Evolutionary conservation across 2,329 filamentous ascomycete genomes (phyloP), one percentile per base, ranked within the genome.

Genomic region (Colletotrichum sp.): DNA sequence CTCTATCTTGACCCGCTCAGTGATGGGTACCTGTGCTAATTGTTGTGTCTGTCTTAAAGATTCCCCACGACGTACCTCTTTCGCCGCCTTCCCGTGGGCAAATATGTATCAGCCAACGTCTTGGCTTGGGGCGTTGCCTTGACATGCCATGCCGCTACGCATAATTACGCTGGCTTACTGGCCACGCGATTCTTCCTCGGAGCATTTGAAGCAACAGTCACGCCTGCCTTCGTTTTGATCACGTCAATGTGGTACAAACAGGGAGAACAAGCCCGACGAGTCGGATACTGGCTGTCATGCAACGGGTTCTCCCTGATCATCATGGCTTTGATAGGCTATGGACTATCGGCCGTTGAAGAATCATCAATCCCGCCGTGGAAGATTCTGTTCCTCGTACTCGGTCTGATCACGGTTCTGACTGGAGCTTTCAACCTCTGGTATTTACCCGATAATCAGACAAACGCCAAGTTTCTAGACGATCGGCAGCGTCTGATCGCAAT

Each of bases 391-490:
- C 79, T 82, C 6, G 77, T 83, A 4, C 78, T 82, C 2, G 81
- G 82, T 22, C 22, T 81, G 4, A 80, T 81, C 2, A 80, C 81
- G 39, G 30, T 80, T 77, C 71, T 76, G 22, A 66, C 77, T 18
- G 52, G 65, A 55, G 66, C 70, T 58, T 30, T 67, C 62, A 80
- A 69, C 73, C 79, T 69, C 75, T 78, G 52, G 75, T 79, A 60
- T 56, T 62, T 94, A 5, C 89, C 92, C 1, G 89, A 93, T 78
- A 86, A 88, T 3, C 90, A 90, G 0, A 87, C 90, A 52, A 91
- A 88, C 0, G 91, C 92, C 2, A 89, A 87, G 74, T 93, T 91
- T 79, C 86, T 94, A 15, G 88, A 84, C 7, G 80, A 85, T 1
- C 84, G 89, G 32, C 91, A 94, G 79, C 89, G 87, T 67, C 82